Conservation (phyloP, 805 yeast species). For the Candida sanyiensis region DNA sequence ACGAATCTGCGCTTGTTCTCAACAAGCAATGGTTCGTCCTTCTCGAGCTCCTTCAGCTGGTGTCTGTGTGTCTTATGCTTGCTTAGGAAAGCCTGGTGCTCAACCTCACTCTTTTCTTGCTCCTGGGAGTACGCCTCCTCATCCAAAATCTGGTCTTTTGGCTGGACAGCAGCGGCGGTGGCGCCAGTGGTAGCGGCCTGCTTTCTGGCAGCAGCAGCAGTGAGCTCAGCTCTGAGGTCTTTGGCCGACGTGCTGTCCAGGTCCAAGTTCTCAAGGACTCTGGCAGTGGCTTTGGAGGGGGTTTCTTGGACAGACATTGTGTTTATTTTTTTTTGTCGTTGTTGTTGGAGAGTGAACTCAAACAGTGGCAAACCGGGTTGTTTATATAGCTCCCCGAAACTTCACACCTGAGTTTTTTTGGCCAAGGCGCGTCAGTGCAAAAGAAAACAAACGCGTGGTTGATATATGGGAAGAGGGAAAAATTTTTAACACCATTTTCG, state of each 20-base stretch:
- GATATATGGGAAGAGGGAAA: neutral
- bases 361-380: neutral
- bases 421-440: neutral
- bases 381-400: neutral
- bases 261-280: conserved; percentile 48
- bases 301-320: conserved; percentile 52
- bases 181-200: conserved; percentile 26
- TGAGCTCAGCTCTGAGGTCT: conserved; percentile 37
- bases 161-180: conserved; percentile 11
- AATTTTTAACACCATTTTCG: neutral
- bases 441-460: conserved; percentile 2
- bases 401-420: neutral
- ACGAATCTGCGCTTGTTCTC: conserved; percentile 90
- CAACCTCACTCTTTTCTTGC: conserved; percentile 19
- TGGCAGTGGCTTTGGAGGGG: conserved; percentile 61
- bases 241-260: conserved; percentile 36
- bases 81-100: conserved; percentile 52
- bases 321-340: neutral
- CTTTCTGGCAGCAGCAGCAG: conserved; percentile 36
- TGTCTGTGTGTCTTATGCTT: conserved; percentile 70
- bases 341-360: neutral
- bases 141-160: conserved; percentile 8
- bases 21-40: conserved; percentile 79
- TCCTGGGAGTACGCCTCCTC: conserved; percentile 5
- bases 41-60: conserved; percentile 65